Conservation (phyloP, 129 eudicot genomes). For the Artemisia tridentata region DNA sequence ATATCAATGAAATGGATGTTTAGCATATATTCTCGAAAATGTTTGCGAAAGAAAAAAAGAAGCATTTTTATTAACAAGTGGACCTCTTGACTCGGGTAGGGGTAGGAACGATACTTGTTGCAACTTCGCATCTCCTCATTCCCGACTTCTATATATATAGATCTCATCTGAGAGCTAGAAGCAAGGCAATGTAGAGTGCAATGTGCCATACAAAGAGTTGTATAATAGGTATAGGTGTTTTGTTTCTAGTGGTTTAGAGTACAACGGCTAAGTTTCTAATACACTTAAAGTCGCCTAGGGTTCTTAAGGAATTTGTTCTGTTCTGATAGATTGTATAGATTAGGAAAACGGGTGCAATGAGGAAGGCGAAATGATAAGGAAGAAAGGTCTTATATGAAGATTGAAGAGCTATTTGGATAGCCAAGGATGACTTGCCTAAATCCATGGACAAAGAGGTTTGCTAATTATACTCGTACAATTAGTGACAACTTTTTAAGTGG, state of each 20-base stretch:
- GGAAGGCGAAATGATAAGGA: constrained; percentile 9
- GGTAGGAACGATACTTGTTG: constrained; percentile 24
- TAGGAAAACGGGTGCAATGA: constrained; percentile 5
- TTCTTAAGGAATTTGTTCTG: background rate
- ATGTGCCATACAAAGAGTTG: background rate
- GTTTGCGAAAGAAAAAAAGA: constrained; percentile 2
- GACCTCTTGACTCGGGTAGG: constrained; percentile 21
- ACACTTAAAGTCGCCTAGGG: background rate
- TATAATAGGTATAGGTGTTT: background rate
- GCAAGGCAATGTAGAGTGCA: constrained; percentile 22
- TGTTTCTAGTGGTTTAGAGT: background rate
- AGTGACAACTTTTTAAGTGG: constrained; percentile 22
- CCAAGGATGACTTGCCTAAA: constrained; percentile 87
- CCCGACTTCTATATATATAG: constrained; percentile 23
- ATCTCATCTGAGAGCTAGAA: constrained; percentile 11
- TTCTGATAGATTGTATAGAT: background rate
- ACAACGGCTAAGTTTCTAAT: background rate
- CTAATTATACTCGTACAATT: background rate
- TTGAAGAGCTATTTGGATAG: constrained; percentile 50
- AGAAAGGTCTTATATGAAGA: constrained; percentile 58
- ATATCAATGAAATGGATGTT: background rate
- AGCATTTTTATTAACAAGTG: constrained; percentile 22
- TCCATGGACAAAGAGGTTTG: constrained; percentile 11
- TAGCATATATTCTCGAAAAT: constrained; percentile 35
- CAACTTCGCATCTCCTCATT: constrained; percentile 20